phyloP scores from a whole-genome alignment of 2,329 filamentous ascomycete species.

The Trichophyton schoenleinii region DNA sequence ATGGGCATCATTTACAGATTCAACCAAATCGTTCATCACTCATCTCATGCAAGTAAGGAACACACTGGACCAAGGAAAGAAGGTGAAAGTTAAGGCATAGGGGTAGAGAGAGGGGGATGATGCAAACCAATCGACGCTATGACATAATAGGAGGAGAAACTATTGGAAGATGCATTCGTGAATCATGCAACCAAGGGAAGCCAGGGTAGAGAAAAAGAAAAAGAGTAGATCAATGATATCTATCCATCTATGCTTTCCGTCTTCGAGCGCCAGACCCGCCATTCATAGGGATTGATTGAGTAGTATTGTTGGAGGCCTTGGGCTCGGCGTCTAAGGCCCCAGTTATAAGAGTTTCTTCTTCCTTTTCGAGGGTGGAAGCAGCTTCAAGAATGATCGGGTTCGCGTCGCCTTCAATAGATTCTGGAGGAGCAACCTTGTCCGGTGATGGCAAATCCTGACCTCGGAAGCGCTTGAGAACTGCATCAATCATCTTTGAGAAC shows the following conservation, averaged over 20 bases:
- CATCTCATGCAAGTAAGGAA: background rate
- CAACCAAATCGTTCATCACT: background rate
- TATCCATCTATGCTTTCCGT: conserved; percentile 9
- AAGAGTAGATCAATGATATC: background rate
- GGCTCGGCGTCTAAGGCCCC: conserved; percentile 2
- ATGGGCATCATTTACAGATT: background rate
- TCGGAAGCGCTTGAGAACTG: conserved; percentile 50
- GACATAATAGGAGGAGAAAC: background rate
- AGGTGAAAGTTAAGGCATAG: background rate
- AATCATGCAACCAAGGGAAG: background rate
- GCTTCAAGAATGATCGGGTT: conserved; percentile 26
- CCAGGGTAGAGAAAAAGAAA: background rate
- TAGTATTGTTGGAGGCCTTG: background rate
- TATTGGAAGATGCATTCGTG: background rate
- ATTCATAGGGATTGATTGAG: background rate
- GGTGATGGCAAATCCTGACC: conserved; percentile 18
- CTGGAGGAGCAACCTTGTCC: conserved; percentile 16
- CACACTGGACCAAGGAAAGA: background rate
- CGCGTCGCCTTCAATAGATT: conserved; percentile 19
- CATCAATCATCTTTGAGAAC: conserved; percentile 56
- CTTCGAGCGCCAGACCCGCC: conserved; percentile 5
- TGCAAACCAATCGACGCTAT: background rate
- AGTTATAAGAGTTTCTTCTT: conserved; percentile 13
- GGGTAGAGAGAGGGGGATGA: background rate
- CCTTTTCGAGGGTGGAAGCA: conserved; percentile 13